Percentiles rank a stretch among this genome's conserved stretches.
phyloP scores from a whole-genome alignment of 257 asterid species.

The Nicotiana knightiana region DNA sequence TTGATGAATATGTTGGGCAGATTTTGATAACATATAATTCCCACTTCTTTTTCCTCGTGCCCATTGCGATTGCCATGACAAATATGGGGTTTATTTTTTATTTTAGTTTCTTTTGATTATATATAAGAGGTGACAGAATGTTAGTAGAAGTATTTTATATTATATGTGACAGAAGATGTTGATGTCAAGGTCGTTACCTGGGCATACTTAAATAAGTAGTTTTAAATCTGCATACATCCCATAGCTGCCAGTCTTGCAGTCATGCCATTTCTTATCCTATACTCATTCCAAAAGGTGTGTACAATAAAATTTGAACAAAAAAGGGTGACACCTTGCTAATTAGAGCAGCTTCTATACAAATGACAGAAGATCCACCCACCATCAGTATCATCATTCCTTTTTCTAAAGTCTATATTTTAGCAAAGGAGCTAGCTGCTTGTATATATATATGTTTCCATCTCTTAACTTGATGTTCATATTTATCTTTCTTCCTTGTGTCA shows the following conservation, averaged over 20 bases:
- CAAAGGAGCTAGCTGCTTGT: too few species aligned
- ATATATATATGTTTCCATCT: too few species aligned
- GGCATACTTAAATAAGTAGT: background rate
- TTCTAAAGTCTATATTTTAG: too few species aligned
- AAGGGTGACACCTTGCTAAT: too few species aligned
- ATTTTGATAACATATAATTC: background rate
- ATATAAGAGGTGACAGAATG: background rate
- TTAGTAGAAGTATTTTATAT: background rate
- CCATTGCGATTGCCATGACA: slow-evolving; percentile 8
- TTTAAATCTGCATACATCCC: background rate
- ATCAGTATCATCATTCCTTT: too few species aligned
- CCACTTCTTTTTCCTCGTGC: slow-evolving; percentile 3
- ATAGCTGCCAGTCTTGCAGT: slow-evolving; percentile 6
- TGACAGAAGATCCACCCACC: too few species aligned
- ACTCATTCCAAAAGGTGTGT: background rate
- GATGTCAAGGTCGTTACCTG: background rate
- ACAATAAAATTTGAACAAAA: background rate
- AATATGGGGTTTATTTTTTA: slow-evolving; percentile 3
- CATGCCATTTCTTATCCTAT: background rate
- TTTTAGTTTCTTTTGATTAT: background rate
- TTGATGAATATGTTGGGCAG: background rate
- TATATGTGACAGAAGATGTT: background rate
- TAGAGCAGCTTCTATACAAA: too few species aligned
- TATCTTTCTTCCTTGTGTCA: too few species aligned
- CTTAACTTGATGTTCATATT: too few species aligned